These are phyloP conservation scores for Trichoderma reesei DNA, from an alignment of 495 filamentous ascomycete genomes.

Conservation along the genomic window DNA sequence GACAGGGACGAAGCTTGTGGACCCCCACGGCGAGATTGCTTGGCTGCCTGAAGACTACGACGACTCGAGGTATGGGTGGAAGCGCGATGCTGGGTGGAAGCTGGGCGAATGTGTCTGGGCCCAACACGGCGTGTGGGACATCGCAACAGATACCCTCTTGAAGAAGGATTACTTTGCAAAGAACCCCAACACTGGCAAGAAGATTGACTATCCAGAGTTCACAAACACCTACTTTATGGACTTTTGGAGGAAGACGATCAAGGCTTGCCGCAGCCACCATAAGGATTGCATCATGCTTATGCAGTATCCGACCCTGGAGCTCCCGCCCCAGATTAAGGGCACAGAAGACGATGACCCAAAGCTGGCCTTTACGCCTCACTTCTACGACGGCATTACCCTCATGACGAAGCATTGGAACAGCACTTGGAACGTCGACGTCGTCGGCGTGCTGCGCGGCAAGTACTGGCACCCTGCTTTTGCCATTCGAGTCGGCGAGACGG, in stretches of 20 bases:
- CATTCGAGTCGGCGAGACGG: constrained; percentile 85
- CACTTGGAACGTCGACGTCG: constrained; percentile 91
- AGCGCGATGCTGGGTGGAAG: constrained; percentile 78
- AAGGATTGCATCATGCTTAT: constrained; percentile 78
- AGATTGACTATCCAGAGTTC: constrained; percentile 71
- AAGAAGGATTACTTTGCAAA: constrained; percentile 84
- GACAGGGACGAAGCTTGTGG: constrained; percentile 69
- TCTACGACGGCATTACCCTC: constrained; percentile 91
- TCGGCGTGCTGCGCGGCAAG: constrained; percentile 80
- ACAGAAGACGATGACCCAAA: constrained; percentile 80
- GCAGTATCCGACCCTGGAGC: constrained; percentile 84
- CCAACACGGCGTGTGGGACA: constrained; percentile 94
- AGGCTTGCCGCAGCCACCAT: constrained; percentile 65
- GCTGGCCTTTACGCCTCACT: constrained; percentile 90
- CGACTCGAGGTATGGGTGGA: constrained; percentile 83
- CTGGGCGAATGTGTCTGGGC: constrained; percentile 93
- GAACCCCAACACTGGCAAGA: constrained; percentile 57
- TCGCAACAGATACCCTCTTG: constrained; percentile 61
- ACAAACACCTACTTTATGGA: constrained; percentile 84
- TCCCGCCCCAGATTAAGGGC: constrained; percentile 80
- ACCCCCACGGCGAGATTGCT: constrained; percentile 73
- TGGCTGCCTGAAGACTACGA: constrained; percentile 78
- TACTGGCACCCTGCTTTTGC: constrained; percentile 84
- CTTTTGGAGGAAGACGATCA: constrained; percentile 66
- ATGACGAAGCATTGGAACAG: constrained; percentile 99